These are phyloP conservation scores for Lasiosphaeria miniovina DNA, from an alignment of 495 filamentous ascomycete species.

Conservation along the genomic window DNA sequence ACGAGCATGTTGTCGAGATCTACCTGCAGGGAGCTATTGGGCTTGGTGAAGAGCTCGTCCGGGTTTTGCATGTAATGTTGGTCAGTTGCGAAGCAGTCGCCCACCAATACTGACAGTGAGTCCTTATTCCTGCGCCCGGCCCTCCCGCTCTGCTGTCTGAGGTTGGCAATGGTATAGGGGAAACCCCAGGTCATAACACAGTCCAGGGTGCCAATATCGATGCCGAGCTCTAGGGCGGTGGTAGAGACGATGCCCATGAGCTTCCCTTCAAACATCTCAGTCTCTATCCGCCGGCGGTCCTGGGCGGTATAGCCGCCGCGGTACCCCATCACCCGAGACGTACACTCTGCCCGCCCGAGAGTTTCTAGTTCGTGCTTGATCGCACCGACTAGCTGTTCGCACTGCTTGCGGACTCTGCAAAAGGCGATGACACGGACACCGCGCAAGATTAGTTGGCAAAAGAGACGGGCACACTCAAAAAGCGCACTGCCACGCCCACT, in stretches of 20 bases:
- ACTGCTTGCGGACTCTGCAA: slow-evolving; percentile 79
- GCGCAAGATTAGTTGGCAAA: slow-evolving; percentile 83
- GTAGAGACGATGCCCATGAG: slow-evolving; percentile 93
- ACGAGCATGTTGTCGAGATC: slow-evolving; percentile 90
- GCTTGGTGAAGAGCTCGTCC: slow-evolving; percentile 91
- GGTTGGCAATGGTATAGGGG: slow-evolving; percentile 89
- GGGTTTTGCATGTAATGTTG: slow-evolving; percentile 98
- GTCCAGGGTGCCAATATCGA: slow-evolving; percentile 94
- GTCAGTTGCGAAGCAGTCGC: slow-evolving; percentile 89
- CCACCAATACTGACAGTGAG: slow-evolving; percentile 84
- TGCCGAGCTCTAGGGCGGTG: slow-evolving; percentile 85
- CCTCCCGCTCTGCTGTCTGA: slow-evolving; percentile 91
- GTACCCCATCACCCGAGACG: slow-evolving; percentile 87
- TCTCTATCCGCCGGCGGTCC: slow-evolving; percentile 85
- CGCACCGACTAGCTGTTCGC: slow-evolving; percentile 79
- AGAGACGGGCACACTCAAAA: slow-evolving; percentile 79
- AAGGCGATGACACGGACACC: slow-evolving; percentile 95
- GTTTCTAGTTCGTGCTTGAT: slow-evolving; percentile 71
- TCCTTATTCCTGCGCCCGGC: slow-evolving; percentile 93
- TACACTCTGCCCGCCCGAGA: slow-evolving; percentile 70
- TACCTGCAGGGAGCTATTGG: slow-evolving; percentile 83
- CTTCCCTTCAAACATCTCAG: slow-evolving; percentile 95
- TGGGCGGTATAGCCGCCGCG: slow-evolving; percentile 94
- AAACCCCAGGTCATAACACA: slow-evolving; percentile 93
- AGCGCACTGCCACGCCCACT: slow-evolving; percentile 82